These are phyloP conservation scores for Myochromella boudieri DNA, from an alignment of 768 basidiomycete genomes.

Conservation along the genomic window DNA sequence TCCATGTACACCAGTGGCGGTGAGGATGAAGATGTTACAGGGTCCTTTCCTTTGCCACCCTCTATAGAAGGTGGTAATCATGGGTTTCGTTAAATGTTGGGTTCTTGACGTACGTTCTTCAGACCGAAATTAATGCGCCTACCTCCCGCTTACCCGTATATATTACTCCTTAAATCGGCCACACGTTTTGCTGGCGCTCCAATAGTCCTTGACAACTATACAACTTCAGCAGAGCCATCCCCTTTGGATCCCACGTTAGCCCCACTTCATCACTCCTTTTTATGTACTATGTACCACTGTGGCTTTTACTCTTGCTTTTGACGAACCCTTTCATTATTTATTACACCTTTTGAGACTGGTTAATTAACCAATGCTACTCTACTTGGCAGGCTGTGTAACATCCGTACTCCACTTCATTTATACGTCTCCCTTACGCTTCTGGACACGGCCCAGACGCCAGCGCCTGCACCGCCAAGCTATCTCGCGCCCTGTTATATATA, in stretches of 20 bases:
- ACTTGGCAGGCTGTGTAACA: background rate
- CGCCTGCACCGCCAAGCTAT: slow-evolving; percentile 13
- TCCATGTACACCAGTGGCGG: slow-evolving; percentile 31
- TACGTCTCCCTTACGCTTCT: slow-evolving; percentile 5
- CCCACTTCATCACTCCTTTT: background rate
- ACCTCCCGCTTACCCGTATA: slow-evolving; percentile 4
- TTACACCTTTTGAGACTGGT: background rate
- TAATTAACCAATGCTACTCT: background rate
- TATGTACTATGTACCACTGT: background rate
- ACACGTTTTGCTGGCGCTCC: too few species aligned
- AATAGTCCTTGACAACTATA: background rate
- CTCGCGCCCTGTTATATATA: background rate
- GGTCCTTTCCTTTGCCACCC: slow-evolving; percentile 42
- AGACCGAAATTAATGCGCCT: slow-evolving; percentile 3
- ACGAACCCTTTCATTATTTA: slow-evolving; percentile 4
- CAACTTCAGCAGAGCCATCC: background rate
- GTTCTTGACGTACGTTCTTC: slow-evolving; percentile 5
- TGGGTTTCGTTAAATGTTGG: slow-evolving; percentile 5
- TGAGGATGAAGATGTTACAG: slow-evolving; percentile 37
- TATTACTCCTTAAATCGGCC: slow-evolving; percentile 7
- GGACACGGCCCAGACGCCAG: slow-evolving; percentile 17
- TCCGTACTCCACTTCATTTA: background rate
- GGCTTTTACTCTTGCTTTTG: background rate
- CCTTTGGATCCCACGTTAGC: background rate
- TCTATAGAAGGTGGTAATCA: slow-evolving; percentile 9